Base-by-base conservation (phyloP, 1,284 basidiomycete species). In the Sporisorium reilianum region DNA sequence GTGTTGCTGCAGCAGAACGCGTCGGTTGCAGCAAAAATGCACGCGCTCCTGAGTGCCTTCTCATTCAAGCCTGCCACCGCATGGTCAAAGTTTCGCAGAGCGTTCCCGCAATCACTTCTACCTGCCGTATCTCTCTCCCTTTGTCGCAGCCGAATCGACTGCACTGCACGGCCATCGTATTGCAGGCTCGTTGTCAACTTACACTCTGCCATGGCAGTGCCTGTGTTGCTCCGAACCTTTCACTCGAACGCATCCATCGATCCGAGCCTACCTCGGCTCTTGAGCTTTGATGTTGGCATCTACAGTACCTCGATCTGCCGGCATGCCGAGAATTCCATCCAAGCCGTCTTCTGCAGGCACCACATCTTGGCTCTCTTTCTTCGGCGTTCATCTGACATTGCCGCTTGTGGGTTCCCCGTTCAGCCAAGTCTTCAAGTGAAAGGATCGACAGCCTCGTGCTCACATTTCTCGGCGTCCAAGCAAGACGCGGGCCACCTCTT, bases 21-120 rank as follows among this genome's bases (percentile, higher is more conserved):
- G 61, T 64, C 42, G 38, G 49, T 52, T 51, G 55, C 28, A 53
- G 36, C 32, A 40, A 38, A 41, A 14, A 34, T 14, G 49, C 41
- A 56, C 55, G 54, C 61, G 61, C 58, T 53, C 26, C 55, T 40
- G 28, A 36, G 11, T 18, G 23, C 9, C 22, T 23, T 34, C 23
- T 55, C 23, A 36, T 25, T 32, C 32, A 12, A 45, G 23, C 11
- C 42, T 52, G 9, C 28, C 28, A 28, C 32, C 42, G 53, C 53
- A 32, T 45, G 53, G 40, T 45, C 18, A 5, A n/a, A 23, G 23
- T 45, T 14, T 20, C 42, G 42, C 12, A 25, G 23, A 45, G 20
- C 42, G 6, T 34, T 34, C 32, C n/a, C 32, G 6, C 32, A 34
- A 8, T 34, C 6, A 34, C 32, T 34, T 14, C 32, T 9, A 34